Percentiles rank a stretch among this genome's conserved stretches.
phyloP scores from a whole-genome alignment of 768 basidiomycete species.

The Termitomyces sp. region DNA sequence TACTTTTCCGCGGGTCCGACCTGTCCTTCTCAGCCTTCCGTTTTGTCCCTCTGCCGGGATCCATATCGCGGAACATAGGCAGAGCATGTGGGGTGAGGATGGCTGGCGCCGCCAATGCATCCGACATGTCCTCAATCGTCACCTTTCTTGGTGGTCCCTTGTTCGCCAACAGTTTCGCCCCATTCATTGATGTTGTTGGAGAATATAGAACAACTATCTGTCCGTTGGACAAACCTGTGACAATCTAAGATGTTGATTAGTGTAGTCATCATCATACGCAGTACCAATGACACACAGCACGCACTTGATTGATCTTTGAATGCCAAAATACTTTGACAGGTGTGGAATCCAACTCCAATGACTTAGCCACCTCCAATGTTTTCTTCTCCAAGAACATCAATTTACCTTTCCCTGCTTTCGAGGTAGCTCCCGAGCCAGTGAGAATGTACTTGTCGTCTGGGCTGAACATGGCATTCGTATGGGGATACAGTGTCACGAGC shows the following conservation, averaged over 20 bases:
- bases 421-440: slow-evolving; percentile 69
- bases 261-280: slow-evolving; percentile 2
- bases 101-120: slow-evolving; percentile 76
- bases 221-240: slow-evolving; percentile 84
- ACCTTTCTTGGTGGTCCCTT: slow-evolving; percentile 83
- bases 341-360: slow-evolving; percentile 63
- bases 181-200: slow-evolving; percentile 82
- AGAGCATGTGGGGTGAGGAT: slow-evolving; percentile 91
- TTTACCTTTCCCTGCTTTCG: slow-evolving; percentile 64
- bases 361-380: slow-evolving; percentile 62
- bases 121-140: slow-evolving; percentile 84
- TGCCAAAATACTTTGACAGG: slow-evolving; percentile 95
- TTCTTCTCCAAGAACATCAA: slow-evolving; percentile 72
- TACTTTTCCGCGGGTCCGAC: slow-evolving; percentile 86
- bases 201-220: slow-evolving; percentile 90
- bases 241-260: slow-evolving; percentile 49
- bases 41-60: slow-evolving; percentile 69
- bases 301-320: slow-evolving; percentile 93
- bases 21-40: slow-evolving; percentile 88
- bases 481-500: slow-evolving; percentile 77
- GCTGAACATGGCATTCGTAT: slow-evolving; percentile 92
- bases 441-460: slow-evolving; percentile 89
- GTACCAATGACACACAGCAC: slow-evolving; percentile 19
- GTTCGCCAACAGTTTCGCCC: slow-evolving; percentile 83
- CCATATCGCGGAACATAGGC: slow-evolving; percentile 88